These are phyloP conservation scores for Helenozyma rhizophorensis DNA, from an alignment of 805 yeast genomes.

Conservation along the genomic window DNA sequence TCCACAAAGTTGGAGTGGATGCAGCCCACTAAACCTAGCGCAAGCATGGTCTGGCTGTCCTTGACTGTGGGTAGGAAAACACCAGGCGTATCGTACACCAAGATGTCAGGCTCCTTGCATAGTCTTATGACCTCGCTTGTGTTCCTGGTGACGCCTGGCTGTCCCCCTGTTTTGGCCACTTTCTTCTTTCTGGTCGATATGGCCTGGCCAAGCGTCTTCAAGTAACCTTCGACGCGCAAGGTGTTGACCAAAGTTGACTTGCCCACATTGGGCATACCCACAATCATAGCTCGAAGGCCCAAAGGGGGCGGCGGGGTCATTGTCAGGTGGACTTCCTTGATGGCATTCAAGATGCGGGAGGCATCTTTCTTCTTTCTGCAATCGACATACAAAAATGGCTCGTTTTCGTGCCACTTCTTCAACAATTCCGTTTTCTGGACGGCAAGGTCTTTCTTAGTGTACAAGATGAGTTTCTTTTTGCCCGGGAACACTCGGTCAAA, in stretches of 20 bases:
- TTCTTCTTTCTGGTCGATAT: constrained; percentile 42
- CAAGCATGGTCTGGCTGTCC: constrained; percentile 65
- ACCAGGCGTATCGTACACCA: constrained; percentile 89
- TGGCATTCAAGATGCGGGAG: constrained; percentile 42
- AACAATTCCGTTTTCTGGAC: constrained; percentile 34
- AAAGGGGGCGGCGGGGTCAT: constrained; percentile 75
- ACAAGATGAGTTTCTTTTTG: constrained; percentile 58
- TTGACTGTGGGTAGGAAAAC: constrained; percentile 75
- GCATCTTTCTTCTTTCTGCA: constrained; percentile 51
- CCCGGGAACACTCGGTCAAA: constrained; percentile 61
- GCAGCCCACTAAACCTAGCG: constrained; percentile 70
- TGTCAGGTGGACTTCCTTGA: constrained; percentile 41
- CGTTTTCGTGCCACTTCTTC: constrained; percentile 33
- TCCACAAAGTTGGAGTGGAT: constrained; percentile 68
- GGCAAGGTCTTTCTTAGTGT: constrained; percentile 71
- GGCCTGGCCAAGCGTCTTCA: constrained; percentile 16
- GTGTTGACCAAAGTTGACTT: constrained; percentile 84
- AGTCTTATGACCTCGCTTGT: constrained; percentile 74
- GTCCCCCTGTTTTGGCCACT: constrained; percentile 81
- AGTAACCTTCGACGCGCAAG: constrained; percentile 46
- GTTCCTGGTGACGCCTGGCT: constrained; percentile 84
- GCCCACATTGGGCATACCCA: constrained; percentile 98
- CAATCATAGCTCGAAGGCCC: constrained; percentile 71
- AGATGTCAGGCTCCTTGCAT: constrained; percentile 54
- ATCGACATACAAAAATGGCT: constrained; percentile 48